Conservation (phyloP, 805 yeast species). For the Cyberlindnera subsufficiens region DNA sequence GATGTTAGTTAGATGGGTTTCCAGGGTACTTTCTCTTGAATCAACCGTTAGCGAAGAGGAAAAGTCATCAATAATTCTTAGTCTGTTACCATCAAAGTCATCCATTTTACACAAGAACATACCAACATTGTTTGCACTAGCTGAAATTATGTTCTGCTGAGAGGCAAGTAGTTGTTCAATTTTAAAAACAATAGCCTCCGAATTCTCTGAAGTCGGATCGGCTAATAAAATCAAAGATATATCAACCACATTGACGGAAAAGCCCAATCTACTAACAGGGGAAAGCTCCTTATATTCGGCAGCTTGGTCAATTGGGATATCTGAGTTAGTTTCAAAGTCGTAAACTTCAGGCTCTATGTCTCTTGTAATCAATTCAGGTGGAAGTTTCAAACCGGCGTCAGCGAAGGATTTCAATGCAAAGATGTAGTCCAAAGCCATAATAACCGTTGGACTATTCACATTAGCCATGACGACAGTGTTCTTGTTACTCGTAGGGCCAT, state of each 20-base stretch:
- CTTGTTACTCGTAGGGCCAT: slow-evolving; percentile 33
- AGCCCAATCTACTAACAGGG: slow-evolving; percentile 31
- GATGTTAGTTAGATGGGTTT: slow-evolving; percentile 54
- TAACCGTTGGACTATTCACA: slow-evolving; percentile 73
- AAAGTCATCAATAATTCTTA: slow-evolving; percentile 85
- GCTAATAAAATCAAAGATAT: slow-evolving; percentile 78
- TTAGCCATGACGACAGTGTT: slow-evolving; percentile 50
- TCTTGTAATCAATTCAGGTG: slow-evolving; percentile 5
- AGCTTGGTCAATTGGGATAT: slow-evolving; percentile 7
- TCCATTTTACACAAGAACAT: slow-evolving; percentile 81
- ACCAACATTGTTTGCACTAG: slow-evolving; percentile 75
- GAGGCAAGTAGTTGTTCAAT: slow-evolving; percentile 72
- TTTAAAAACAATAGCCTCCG: slow-evolving; percentile 89
- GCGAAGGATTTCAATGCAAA: slow-evolving; percentile 64
- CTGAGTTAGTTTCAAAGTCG: not conserved
- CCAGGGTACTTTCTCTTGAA: slow-evolving; percentile 54
- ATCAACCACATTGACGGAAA: slow-evolving; percentile 64
- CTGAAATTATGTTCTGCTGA: slow-evolving; percentile 57
- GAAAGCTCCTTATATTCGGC: slow-evolving; percentile 1
- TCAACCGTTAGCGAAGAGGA: slow-evolving; percentile 73
- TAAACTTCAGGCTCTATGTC: not conserved
- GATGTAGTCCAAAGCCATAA: slow-evolving; percentile 81
- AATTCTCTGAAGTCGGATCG: slow-evolving; percentile 57
- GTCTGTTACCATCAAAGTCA: slow-evolving; percentile 48
- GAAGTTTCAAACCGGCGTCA: slow-evolving; percentile 38